A percentile compares a stretch with the other conserved stretches of the same genome.
These are phyloP conservation scores for Arxiozyma bovina DNA, from an alignment of 1,139 yeast species.

Conservation along the genomic window DNA sequence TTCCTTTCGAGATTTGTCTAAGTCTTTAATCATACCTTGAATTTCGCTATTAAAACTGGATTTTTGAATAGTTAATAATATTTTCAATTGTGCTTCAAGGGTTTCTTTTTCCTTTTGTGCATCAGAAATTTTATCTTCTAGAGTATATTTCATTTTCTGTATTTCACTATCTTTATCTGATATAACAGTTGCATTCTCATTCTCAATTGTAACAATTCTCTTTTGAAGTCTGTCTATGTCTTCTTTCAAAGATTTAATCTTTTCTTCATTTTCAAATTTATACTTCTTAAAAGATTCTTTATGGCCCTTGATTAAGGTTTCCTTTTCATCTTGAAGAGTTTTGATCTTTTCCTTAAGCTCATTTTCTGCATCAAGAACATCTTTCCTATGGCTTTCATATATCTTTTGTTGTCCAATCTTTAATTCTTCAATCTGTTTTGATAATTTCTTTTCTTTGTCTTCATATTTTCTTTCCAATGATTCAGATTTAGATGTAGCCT, in stretches of 20 bases:
- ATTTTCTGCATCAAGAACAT: not conserved
- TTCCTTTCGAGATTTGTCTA: not conserved
- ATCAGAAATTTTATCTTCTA: not conserved
- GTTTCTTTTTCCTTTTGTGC: not conserved
- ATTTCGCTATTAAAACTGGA: not conserved
- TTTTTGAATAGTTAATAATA: not conserved
- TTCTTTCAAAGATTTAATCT: not conserved
- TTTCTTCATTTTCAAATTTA: not conserved
- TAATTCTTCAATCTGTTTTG: not conserved
- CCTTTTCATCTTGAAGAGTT: constrained; percentile 1
- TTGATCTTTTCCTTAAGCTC: not conserved
- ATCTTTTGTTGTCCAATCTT: not conserved
- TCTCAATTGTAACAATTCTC: not conserved
- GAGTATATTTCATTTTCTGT: not conserved
- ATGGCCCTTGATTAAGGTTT: not conserved
- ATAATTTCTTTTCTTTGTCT: not conserved
- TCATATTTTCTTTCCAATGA: not conserved
- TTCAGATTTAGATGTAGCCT: not conserved
- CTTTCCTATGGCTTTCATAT: not conserved
- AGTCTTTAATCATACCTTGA: not conserved
- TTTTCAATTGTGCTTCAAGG: not conserved
- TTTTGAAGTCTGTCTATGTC: not conserved
- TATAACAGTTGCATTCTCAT: not conserved
- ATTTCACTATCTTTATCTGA: not conserved
- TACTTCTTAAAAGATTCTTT: not conserved